These are phyloP conservation scores for Aschersonia sp. DNA, from an alignment of 2,329 filamentous ascomycete genomes.

Conservation along the genomic window DNA sequence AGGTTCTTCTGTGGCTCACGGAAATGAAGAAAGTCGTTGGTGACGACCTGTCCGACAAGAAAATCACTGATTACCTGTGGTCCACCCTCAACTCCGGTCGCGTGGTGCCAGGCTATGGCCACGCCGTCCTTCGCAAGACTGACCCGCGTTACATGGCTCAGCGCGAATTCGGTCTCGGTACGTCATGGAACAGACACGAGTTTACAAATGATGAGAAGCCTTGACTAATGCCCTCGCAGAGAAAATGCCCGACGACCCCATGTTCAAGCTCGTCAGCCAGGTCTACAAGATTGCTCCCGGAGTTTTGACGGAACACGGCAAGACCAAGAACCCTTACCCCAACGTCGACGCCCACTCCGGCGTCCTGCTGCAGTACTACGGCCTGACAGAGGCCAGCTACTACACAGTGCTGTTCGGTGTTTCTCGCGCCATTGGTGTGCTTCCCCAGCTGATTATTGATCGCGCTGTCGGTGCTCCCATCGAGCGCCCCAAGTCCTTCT, in stretches of 20 bases:
- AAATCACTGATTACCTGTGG: constrained; percentile 98
- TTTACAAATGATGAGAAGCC: background rate
- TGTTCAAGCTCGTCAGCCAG: constrained; percentile 99
- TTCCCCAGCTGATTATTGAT: constrained; percentile 99
- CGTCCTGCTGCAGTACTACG: constrained; percentile 99
- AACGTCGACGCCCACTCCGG: constrained; percentile 98
- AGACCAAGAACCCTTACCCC: constrained; percentile 99
- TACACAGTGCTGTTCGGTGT: constrained; percentile 99
- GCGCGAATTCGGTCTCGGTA: constrained; percentile 78
- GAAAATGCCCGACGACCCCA: constrained; percentile 90
- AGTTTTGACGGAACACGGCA: constrained; percentile 98
- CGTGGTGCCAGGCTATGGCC: constrained; percentile 95
- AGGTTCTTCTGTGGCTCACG: constrained; percentile 96
- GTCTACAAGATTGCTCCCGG: constrained; percentile 99
- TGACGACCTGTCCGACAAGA: constrained; percentile 88
- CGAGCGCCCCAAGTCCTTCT: constrained; percentile 98
- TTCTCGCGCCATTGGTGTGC: constrained; percentile 91
- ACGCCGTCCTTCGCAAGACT: constrained; percentile 98
- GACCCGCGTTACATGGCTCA: constrained; percentile 98
- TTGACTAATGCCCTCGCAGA: constrained; percentile 18
- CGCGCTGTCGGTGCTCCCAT: constrained; percentile 93
- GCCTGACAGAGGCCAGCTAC: constrained; percentile 96
- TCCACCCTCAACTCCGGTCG: constrained; percentile 87
- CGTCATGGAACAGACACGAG: constrained; percentile 5
- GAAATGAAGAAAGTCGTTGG: constrained; percentile 97